Percentiles rank a stretch among this genome's conserved stretches.
Conservation (phyloP, 1,139 yeast genomes). For the Candida tropicalis region DNA sequence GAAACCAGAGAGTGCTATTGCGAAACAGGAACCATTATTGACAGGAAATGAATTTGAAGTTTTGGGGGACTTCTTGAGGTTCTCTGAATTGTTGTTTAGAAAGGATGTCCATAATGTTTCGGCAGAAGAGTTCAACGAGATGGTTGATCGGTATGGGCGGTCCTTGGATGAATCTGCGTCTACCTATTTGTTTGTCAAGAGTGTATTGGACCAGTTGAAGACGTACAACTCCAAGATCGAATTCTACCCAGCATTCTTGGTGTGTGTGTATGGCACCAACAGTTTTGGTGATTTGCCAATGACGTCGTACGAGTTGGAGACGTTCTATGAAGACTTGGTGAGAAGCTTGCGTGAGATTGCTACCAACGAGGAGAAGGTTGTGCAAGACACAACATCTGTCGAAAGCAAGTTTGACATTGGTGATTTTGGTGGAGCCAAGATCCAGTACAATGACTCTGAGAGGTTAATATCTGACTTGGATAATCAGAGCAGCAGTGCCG, state of each 20-base stretch:
- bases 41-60: constrained; percentile 6
- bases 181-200: constrained; percentile 18
- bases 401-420: constrained; percentile 24
- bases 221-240: constrained; percentile 22
- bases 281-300: constrained; percentile 12
- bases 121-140: constrained; percentile 18
- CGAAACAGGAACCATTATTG: constrained; percentile 6
- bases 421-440: constrained; percentile 21
- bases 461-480: constrained; percentile 20
- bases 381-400: constrained; percentile 1
- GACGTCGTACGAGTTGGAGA: constrained; percentile 17
- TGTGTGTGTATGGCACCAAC: constrained; percentile 21
- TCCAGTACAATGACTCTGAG: constrained; percentile 27
- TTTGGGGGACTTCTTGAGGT: constrained; percentile 16
- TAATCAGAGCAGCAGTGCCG: constrained; percentile 9
- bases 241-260: constrained; percentile 26
- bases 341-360: constrained; percentile 19
- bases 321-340: constrained; percentile 23
- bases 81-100: constrained; percentile 17
- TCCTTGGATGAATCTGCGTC: constrained; percentile 12
- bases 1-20: constrained; percentile 2
- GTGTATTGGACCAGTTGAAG: constrained; percentile 20
- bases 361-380: neutral
- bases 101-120: constrained; percentile 20
- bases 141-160: constrained; percentile 15